phyloP scores from a whole-genome alignment of 2,329 filamentous ascomycete species.

The Periglandula ipomoeae region DNA sequence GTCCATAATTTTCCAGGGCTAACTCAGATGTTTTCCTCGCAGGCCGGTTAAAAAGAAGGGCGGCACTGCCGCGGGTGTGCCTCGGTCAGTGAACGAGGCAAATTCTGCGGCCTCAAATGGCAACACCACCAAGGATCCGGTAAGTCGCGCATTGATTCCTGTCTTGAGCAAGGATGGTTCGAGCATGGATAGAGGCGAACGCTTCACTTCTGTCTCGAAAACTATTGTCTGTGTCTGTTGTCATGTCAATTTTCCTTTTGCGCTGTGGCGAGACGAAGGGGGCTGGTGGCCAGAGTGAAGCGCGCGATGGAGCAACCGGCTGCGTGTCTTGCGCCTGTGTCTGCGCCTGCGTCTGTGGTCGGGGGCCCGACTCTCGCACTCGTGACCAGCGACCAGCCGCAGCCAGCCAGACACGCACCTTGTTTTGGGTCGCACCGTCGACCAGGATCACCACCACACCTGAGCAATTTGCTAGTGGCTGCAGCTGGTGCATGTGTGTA shows the following conservation, averaged over 20 bases:
- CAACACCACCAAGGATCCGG: slow-evolving; percentile 43
- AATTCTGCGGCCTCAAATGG: slow-evolving; percentile 48
- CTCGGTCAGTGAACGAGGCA: slow-evolving; percentile 55
- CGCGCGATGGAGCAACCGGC: too few relatives aligned
- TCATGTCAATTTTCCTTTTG: not conserved
- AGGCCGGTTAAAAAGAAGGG: slow-evolving; percentile 68
- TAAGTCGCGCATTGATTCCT: slow-evolving; percentile 26
- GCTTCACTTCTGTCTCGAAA: not conserved
- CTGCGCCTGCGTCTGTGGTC: not conserved
- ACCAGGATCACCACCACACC: slow-evolving; percentile 5
- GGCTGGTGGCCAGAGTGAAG: too few relatives aligned
- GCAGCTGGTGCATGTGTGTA: not conserved
- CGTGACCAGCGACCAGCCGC: not conserved
- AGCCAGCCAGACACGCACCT: too few relatives aligned
- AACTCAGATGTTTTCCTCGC: slow-evolving; percentile 8
- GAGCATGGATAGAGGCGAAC: not conserved
- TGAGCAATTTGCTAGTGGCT: slow-evolving; percentile 4
- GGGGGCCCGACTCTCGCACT: not conserved
- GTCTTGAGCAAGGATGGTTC: not conserved
- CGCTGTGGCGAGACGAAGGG: too few relatives aligned
- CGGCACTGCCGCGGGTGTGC: slow-evolving; percentile 58
- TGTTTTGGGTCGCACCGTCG: slow-evolving; percentile 6
- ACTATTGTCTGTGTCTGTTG: too few relatives aligned
- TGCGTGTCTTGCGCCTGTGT: not conserved
- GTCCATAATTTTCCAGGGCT: not conserved